These are phyloP conservation scores for Phytophthora litchii DNA, from an alignment of 352 stramenopile species.

Conservation along the genomic window DNA sequence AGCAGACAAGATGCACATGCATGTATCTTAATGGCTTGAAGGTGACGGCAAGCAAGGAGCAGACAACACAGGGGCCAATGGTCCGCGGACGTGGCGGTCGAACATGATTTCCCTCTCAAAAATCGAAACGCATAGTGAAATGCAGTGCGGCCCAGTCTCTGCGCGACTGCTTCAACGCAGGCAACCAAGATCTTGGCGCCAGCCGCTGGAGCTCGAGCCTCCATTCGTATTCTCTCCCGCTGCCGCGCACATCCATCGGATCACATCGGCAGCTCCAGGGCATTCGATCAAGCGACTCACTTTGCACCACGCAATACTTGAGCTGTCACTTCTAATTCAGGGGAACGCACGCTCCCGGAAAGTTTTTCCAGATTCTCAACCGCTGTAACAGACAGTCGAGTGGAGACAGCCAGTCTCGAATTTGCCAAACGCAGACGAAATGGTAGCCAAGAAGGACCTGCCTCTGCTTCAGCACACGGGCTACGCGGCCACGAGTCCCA, in stretches of 20 bases:
- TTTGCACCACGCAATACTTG: neutral
- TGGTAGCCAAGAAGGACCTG: constrained; percentile 55
- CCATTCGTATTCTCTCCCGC: constrained; percentile 17
- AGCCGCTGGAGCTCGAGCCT: neutral
- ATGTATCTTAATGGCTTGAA: neutral
- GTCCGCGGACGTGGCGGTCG: neutral
- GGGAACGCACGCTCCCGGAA: constrained; percentile 2
- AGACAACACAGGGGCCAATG: neutral
- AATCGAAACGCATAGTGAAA: constrained; percentile 32
- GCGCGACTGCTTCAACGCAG: constrained; percentile 10
- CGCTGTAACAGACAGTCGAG: constrained; percentile 15
- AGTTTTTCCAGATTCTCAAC: constrained; percentile 32
- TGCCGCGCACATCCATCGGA: constrained; percentile 4
- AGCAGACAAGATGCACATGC: neutral
- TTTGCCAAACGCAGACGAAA: constrained; percentile 21
- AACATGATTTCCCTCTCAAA: constrained; percentile 4
- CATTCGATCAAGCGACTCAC: no score
- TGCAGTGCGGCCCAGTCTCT: constrained; percentile 11
- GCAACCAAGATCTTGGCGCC: constrained; percentile 9
- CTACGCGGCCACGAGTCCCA: constrained; percentile 40
- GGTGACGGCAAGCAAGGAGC: neutral
- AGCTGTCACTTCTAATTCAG: constrained; percentile 15
- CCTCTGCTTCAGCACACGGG: constrained; percentile 59
- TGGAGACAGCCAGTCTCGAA: constrained; percentile 30
- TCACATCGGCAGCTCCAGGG: neutral